Conservation (phyloP, 768 basidiomycete genomes). For the Amanita pseudoporphyria region DNA sequence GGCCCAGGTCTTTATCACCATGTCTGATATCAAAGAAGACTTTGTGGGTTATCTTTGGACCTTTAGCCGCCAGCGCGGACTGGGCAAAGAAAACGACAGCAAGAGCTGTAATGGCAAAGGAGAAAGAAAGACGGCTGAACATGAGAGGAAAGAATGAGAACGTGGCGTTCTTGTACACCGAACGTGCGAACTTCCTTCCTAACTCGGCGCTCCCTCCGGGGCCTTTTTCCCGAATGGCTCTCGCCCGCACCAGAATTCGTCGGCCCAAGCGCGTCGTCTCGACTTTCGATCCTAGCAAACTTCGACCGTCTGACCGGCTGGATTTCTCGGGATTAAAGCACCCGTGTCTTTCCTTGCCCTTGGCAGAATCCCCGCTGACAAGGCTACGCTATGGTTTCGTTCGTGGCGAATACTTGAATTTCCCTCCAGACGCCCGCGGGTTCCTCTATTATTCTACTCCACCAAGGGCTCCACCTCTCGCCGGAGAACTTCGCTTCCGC, state of each 20-base stretch:
- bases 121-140: slow-evolving; percentile 55
- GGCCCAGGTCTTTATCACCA: slow-evolving; percentile 78
- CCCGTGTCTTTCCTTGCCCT: background rate
- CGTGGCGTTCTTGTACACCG: slow-evolving; percentile 16
- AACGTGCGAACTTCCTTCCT: background rate
- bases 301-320: background rate
- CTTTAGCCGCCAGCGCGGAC: slow-evolving; percentile 72
- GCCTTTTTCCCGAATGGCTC: too few species aligned
- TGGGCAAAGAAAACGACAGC: slow-evolving; percentile 64
- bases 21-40: slow-evolving; percentile 95
- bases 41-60: slow-evolving; percentile 85
- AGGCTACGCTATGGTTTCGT: background rate
- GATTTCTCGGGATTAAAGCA: background rate
- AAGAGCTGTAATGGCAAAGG: slow-evolving; percentile 51
- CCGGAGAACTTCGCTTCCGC: slow-evolving; percentile 9
- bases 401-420: background rate
- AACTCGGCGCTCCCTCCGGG: too few species aligned
- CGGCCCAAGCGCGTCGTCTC: background rate
- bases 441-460: slow-evolving; percentile 9
- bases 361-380: background rate
- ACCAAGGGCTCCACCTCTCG: slow-evolving; percentile 3
- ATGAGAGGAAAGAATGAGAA: slow-evolving; percentile 28
- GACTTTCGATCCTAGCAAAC: background rate
- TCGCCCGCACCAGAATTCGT: background rate
- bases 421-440: slow-evolving; percentile 7